Evolutionary conservation across 257 asterid genomes (phyloP), one percentile per base, ranked within the genome.

Genomic region (Nicotiana sylvestris): DNA sequence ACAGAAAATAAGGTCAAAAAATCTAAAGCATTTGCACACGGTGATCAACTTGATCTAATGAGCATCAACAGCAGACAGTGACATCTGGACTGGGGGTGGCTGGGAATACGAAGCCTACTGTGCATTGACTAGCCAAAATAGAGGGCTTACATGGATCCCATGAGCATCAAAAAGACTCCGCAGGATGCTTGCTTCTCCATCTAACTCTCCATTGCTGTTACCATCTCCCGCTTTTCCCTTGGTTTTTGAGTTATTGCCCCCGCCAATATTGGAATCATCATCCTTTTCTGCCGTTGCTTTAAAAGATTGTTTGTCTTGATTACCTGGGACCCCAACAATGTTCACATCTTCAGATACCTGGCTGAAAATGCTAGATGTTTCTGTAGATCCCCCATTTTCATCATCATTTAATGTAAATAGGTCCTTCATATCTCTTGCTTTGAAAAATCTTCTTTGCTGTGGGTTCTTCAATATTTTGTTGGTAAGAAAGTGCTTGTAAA

Each of bases 401-500:
- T 91, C 98, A 46, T 96, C 99, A 78, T 90, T 92, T 87, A 96
- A 87, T 30, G 88, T 88, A 88, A 96, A 96, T 78, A 96, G 98
- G 88, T 96, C 99, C 91, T 94, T 93, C 98, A 96, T 89, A 84
- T 96, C 99, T 43, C 99, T 94, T 82, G 99, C 90, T 91, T 92
- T 96, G 85, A 96, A 96, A 87, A 96, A 91, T 89, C 99, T 90
- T 91, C 92, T 90, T 92, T 96, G 98, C 84, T 93, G 98, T 8
- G 99, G 99, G 89, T 96, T 96, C 89, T 92, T 89, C 90, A 96
- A 87, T 85, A 96, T 96, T 89, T 94, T 96, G 86, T 93, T 94
- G 86, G 99, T 96, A 55, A 96, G 97, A 55, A 93, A 96, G 87
- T 94, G 98, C 87, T 96, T 96, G 88, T 94, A 96, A 80, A 96